phyloP scores from a whole-genome alignment of 108 stramenopile genomes.

The Discostella pseudostelligera region DNA sequence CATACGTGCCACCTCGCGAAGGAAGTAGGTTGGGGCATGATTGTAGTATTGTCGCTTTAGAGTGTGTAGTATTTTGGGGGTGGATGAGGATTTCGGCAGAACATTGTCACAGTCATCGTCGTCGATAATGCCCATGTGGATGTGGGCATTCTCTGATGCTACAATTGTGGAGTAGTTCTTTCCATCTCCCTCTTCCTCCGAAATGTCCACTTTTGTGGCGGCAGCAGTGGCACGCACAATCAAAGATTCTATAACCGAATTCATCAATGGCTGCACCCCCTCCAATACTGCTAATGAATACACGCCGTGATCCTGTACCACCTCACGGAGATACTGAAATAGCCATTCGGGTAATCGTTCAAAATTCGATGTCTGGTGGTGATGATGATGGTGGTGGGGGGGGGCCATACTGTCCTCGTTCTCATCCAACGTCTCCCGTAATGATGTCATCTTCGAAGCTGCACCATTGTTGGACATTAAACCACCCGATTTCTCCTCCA shows the following conservation, averaged over 20 bases:
- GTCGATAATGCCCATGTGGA: too few species aligned
- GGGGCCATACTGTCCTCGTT: not conserved
- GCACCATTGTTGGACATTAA: slow-evolving; percentile 33
- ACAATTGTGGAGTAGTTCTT: too few species aligned
- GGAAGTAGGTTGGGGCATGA: slow-evolving; percentile 38
- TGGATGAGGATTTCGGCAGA: not conserved
- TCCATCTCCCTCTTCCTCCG: not conserved
- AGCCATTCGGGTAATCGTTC: slow-evolving; percentile 83
- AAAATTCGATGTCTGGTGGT: slow-evolving; percentile 27
- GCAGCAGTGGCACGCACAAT: slow-evolving; percentile 2
- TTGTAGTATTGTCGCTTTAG: slow-evolving; percentile 18
- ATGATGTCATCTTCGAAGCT: not conserved
- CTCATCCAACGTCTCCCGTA: not conserved
- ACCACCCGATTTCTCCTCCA: slow-evolving; percentile 48
- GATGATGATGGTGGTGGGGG: not conserved
- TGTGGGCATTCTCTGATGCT: not conserved
- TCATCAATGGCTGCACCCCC: slow-evolving; percentile 35
- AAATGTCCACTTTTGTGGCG: not conserved
- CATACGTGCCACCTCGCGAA: slow-evolving; percentile 58
- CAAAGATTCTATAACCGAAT: slow-evolving; percentile 27
- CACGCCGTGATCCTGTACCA: slow-evolving; percentile 39
- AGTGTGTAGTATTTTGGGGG: slow-evolving; percentile 4
- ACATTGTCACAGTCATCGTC: not conserved
- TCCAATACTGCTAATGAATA: slow-evolving; percentile 22
- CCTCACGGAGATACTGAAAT: slow-evolving; percentile 62